A percentile compares a stretch with the other conserved stretches of the same genome.
phyloP scores from a whole-genome alignment of 306 rosid species.

The barrel medic (Medicago truncatula) region MtrunA17r5.0-ANR NC_053044.1:3003001-3003500 shows the following conservation, averaged over 20 bases:
- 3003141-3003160: conserved; percentile 48
- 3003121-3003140: conserved; percentile 61
- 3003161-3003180: conserved; percentile 42
- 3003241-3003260: conserved; percentile 15
- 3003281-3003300: conserved; percentile 19
- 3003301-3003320: not conserved
- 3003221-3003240: conserved; percentile 14
- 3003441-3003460: too few relatives aligned
- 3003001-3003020: conserved; percentile 1
- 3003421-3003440: too few relatives aligned
- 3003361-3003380: too few relatives aligned
- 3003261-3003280: conserved; percentile 15
- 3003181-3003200: conserved; percentile 46
- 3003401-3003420: too few relatives aligned
- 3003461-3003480: too few relatives aligned
- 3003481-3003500: too few relatives aligned
- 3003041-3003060: conserved; percentile 38
- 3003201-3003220: conserved; percentile 34
- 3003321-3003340: not conserved
- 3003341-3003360: too few relatives aligned
- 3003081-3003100: conserved; percentile 57
- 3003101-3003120: conserved; percentile 51
- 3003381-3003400: too few relatives aligned
- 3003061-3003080: conserved; percentile 40
- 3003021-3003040: conserved; percentile 21